Percentiles rank a stretch among this genome's conserved stretches.
These are phyloP conservation scores for Cenchrus americanus DNA, from an alignment of 176 grass and related monocot genomes.

Conservation along the genomic window DNA sequence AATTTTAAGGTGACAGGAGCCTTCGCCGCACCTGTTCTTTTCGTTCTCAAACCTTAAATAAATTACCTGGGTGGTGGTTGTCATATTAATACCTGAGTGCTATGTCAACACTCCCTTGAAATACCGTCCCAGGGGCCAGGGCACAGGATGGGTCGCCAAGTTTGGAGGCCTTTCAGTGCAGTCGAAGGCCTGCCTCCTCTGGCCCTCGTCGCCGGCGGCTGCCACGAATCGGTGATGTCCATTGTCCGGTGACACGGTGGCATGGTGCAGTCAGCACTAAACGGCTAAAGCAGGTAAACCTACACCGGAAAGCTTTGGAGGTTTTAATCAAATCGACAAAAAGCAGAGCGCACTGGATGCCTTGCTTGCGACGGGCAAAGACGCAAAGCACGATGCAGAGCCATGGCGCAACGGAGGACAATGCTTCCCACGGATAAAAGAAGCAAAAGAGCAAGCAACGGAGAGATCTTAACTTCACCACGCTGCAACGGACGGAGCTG, in stretches of 20 bases:
- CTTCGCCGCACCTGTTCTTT: too few species aligned
- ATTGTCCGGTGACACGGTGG: neutral
- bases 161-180: too few species aligned
- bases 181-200: too few species aligned
- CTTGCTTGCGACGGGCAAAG: constrained; percentile 5
- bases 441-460: neutral
- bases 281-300: too few species aligned
- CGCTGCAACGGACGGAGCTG: neutral
- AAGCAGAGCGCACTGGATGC: constrained; percentile 10
- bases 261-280: neutral
- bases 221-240: neutral
- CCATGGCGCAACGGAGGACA: neutral
- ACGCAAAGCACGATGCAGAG: constrained; percentile 25
- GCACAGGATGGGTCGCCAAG: too few species aligned
- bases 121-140: too few species aligned
- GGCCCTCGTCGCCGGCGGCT: neutral
- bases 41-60: too few species aligned
- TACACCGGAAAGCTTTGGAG: neutral
- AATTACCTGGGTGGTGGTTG: too few species aligned
- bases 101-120: too few species aligned
- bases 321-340: neutral
- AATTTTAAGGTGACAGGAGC: too few species aligned
- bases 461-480: neutral
- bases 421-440: neutral
- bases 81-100: too few species aligned